Conservation (phyloP, 2,329 filamentous ascomycete species). For the Colletotrichum spaethianum region DNA sequence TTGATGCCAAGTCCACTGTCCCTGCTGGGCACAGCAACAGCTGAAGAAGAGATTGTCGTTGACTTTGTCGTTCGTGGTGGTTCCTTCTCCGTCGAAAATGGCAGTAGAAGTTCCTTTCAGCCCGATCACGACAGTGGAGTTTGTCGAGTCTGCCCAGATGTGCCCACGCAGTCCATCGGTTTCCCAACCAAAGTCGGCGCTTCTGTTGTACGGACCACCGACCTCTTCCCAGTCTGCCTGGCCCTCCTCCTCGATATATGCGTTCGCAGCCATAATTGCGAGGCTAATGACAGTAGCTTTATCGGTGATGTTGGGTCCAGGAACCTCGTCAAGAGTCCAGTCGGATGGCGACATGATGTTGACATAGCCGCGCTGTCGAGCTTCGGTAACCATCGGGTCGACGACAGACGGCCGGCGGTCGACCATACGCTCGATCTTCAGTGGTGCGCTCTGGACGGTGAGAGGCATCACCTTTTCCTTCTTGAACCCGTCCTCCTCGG, state of each 20-base stretch:
- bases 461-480: conserved; percentile 68
- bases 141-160: conserved; percentile 88
- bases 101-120: conserved; percentile 93
- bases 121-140: conserved; percentile 90
- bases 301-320: conserved; percentile 86
- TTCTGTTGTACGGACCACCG: conserved; percentile 84
- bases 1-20: conserved; percentile 89
- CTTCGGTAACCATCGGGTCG: conserved; percentile 82
- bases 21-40: conserved; percentile 96
- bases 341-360: conserved; percentile 78
- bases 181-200: conserved; percentile 93
- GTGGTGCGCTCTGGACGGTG: conserved; percentile 73
- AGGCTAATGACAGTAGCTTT: conserved; percentile 87
- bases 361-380: conserved; percentile 77
- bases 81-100: conserved; percentile 96
- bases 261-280: conserved; percentile 90
- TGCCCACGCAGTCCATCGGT: conserved; percentile 90
- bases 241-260: conserved; percentile 83
- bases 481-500: conserved; percentile 70
- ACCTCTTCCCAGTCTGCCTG: conserved; percentile 88
- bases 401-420: conserved; percentile 84
- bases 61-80: conserved; percentile 96
- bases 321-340: conserved; percentile 86
- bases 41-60: conserved; percentile 99
- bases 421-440: conserved; percentile 83